Evolutionary conservation across 805 yeast genomes (phyloP).

Genomic region (Saccharomycodes ludwigii): DNA sequence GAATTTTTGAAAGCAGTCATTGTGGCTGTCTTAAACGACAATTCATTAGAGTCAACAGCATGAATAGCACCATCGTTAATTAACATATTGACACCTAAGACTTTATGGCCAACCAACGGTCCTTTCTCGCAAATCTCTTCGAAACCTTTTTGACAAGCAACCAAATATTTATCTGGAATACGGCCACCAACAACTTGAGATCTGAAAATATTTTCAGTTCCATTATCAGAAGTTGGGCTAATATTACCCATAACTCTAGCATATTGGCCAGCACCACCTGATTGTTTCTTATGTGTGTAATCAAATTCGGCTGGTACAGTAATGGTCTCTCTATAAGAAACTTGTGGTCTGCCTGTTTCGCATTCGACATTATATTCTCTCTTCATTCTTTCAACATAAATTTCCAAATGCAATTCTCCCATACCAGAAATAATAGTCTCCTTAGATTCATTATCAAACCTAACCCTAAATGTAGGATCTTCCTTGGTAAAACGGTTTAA

Average conservation of each 20-base stretch:
- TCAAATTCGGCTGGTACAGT: conserved; percentile 65
- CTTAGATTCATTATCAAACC: conserved; percentile 82
- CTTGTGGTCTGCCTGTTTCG: conserved; percentile 94
- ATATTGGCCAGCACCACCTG: conserved; percentile 99
- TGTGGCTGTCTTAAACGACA: conserved; percentile 90
- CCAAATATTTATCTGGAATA: conserved; percentile 86
- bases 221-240: conserved; percentile 43
- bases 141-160: conserved; percentile 92
- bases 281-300: conserved; percentile 92
- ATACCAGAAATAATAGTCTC: conserved; percentile 86
- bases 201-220: conserved; percentile 53
- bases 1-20: conserved; percentile 86
- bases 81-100: conserved; percentile 84
- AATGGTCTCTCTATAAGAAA: conserved; percentile 92
- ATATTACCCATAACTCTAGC: conserved; percentile 89
- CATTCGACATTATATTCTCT: conserved; percentile 96
- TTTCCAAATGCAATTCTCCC: conserved; percentile 97
- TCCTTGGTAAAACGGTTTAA: conserved; percentile 96
- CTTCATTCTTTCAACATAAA: conserved; percentile 95
- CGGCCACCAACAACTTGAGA: conserved; percentile 93
- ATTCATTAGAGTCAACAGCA: conserved; percentile 92
- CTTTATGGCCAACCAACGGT: conserved; percentile 90
- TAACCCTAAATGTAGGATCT: conserved; percentile 96
- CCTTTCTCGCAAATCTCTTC: conserved; percentile 93
- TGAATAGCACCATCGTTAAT: conserved; percentile 96